These are phyloP conservation scores for Xenoacremonium recifei DNA, from an alignment of 2,329 filamentous ascomycete species.

Conservation along the genomic window DNA sequence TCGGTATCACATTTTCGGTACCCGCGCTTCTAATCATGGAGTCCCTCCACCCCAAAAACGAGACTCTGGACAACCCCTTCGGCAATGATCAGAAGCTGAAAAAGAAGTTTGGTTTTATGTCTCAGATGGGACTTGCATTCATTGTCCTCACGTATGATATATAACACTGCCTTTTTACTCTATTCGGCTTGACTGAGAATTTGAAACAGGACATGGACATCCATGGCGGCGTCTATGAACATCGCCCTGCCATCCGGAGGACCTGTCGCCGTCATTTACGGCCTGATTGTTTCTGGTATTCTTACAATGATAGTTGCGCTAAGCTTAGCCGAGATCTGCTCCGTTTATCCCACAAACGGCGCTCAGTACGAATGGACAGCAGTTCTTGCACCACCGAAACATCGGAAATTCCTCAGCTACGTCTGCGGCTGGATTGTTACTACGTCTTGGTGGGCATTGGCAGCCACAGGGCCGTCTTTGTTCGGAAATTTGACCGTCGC, in stretches of 20 bases:
- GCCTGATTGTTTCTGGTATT: conserved; percentile 44
- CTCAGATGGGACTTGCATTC: too few relatives aligned
- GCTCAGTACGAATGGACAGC: conserved; percentile 47
- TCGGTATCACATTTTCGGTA: too few relatives aligned
- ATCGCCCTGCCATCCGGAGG: conserved; percentile 41
- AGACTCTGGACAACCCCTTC: too few relatives aligned
- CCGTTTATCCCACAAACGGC: conserved; percentile 45
- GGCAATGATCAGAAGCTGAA: too few relatives aligned
- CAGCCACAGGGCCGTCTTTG: conserved; percentile 24
- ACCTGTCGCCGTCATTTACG: conserved; percentile 41
- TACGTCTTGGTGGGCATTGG: conserved; percentile 35
- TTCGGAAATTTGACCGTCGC: rapidly evolving
- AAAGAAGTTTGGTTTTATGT: too few relatives aligned
- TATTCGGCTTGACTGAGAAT: too few relatives aligned
- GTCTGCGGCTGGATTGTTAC: too few relatives aligned
- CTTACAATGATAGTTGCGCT: conserved; percentile 42
- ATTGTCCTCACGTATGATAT: too few relatives aligned
- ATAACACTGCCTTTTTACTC: too few relatives aligned
- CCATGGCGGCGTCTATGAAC: conserved; percentile 40
- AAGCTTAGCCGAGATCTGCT: conserved; percentile 41
- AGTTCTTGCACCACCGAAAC: conserved; percentile 41
- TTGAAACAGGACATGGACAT: conserved; percentile 29
- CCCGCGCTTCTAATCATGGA: too few relatives aligned
- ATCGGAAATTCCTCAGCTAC: too few relatives aligned
- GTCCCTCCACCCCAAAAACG: too few relatives aligned